Conservation (phyloP, 2,329 filamentous ascomycete genomes). For the Penicillium frequentans region DNA sequence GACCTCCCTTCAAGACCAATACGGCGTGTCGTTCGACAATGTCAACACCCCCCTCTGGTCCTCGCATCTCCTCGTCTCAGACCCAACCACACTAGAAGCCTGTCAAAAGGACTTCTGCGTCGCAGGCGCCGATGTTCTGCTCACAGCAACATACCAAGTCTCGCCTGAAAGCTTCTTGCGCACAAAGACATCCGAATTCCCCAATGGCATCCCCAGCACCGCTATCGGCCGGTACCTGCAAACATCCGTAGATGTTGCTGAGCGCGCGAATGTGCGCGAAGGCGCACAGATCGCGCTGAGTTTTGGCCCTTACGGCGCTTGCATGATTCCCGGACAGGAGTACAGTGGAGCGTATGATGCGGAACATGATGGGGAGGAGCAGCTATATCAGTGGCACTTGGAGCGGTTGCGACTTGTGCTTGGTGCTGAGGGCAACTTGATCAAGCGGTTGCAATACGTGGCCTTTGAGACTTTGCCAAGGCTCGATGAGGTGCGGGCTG, state of each 20-base stretch:
- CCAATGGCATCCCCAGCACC: constrained; percentile 44
- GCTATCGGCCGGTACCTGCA: constrained; percentile 46
- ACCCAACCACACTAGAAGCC: constrained; percentile 51
- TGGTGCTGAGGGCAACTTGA: constrained; percentile 36
- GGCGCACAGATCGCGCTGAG: constrained; percentile 51
- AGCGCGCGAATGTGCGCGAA: constrained; percentile 27
- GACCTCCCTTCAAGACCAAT: constrained; percentile 62
- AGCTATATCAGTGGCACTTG: constrained; percentile 58
- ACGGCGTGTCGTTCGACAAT: constrained; percentile 53
- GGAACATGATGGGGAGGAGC: constrained; percentile 44
- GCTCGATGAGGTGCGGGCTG: constrained; percentile 61
- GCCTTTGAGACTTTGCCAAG: constrained; percentile 67
- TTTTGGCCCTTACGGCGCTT: constrained; percentile 67
- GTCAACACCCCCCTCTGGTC: constrained; percentile 63
- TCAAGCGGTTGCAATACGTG: constrained; percentile 52
- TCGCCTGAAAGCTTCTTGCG: constrained; percentile 57
- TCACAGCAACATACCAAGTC: constrained; percentile 68
- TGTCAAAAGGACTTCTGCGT: constrained; percentile 59
- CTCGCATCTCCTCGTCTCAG: constrained; percentile 61
- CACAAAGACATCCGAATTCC: constrained; percentile 47
- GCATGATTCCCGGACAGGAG: constrained; percentile 63
- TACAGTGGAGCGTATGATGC: constrained; percentile 63
- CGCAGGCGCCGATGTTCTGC: constrained; percentile 62
- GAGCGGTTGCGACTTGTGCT: constrained; percentile 56
- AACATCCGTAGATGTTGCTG: constrained; percentile 39